Evolutionary conservation across 306 rosid species (phyloP).

Genomic region (Betula pendula): DNA sequence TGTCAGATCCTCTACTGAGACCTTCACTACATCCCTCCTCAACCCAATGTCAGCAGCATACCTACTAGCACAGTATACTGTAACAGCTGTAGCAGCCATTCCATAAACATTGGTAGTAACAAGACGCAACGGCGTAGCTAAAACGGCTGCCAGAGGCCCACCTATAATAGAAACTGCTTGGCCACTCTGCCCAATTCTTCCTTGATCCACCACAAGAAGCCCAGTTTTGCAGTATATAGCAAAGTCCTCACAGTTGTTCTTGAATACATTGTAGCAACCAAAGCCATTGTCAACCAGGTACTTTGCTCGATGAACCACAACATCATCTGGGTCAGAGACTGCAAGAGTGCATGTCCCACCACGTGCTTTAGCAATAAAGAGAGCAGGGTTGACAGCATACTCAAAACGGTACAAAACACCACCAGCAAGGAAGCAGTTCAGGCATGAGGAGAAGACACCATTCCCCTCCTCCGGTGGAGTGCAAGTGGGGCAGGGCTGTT

Average conservation of each 20-base stretch:
- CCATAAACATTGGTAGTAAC: slow-evolving; percentile 77
- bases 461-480: slow-evolving; percentile 44
- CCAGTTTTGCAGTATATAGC: slow-evolving; percentile 96
- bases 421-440: slow-evolving; percentile 82
- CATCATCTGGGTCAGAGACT: slow-evolving; percentile 52
- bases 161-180: slow-evolving; percentile 88
- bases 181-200: slow-evolving; percentile 81
- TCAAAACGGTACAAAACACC: slow-evolving; percentile 86
- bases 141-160: slow-evolving; percentile 85
- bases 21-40: slow-evolving; percentile 73
- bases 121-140: slow-evolving; percentile 68
- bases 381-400: slow-evolving; percentile 66
- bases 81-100: slow-evolving; percentile 67
- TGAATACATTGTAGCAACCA: slow-evolving; percentile 81
- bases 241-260: slow-evolving; percentile 92
- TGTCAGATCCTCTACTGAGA: slow-evolving; percentile 81
- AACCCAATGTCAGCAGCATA: slow-evolving; percentile 81
- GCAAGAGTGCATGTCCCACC: slow-evolving; percentile 98
- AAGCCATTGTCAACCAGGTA: slow-evolving; percentile 75
- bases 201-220: slow-evolving; percentile 63
- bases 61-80: slow-evolving; percentile 84
- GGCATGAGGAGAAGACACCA: slow-evolving; percentile 75
- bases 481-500: slow-evolving; percentile 55
- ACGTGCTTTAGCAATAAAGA: slow-evolving; percentile 81
- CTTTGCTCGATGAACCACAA: slow-evolving; percentile 76